Evolutionary conservation across 495 filamentous ascomycete genomes (phyloP), one percentile per base, ranked within the genome.

Genomic region (Aspergillus egyptiacus): DNA sequence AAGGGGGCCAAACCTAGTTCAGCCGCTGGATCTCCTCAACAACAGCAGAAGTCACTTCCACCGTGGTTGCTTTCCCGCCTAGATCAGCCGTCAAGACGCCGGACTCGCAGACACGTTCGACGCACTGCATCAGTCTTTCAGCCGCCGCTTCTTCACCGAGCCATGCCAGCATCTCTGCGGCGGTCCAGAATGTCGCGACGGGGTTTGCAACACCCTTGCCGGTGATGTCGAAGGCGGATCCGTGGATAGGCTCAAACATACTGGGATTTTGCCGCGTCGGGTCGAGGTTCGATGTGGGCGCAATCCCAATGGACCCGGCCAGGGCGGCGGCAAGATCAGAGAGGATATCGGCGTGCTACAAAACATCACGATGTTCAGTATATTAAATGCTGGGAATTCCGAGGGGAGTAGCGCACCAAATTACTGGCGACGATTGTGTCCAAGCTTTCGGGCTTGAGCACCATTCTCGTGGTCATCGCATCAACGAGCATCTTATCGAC

Each of bases 141-240:
- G 76, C 73, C 5, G 79, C 81, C 6, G 68, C 65, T 42, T 73
- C 67, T 56, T 81, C 69, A 2, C 81, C 81, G 24, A 87, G 52
- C 82, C 81, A 86, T 6, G 65, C 67, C 31, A 86, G 67, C 83
- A 86, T 87, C 61, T 85, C 82, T 1, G 77, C 76, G 5, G 75
- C 80, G 3, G 77, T 81, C 83, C 82, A 85, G 61, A 87, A 82
- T 0, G 82, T 83, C 6, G 74, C 84, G 0, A 88, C 74, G 0
- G 84, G 84, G 60, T 89, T 88, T 9, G 84, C 84, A 30, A 86
- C 69, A 0, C 83, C 83, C 61, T 81, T 82, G 0, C 84, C 84
- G 2, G 81, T 80, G 46, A 89, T 86, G 54, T 87, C 84, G 11
- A 83, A 83, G 1, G 81, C 81, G n/a, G 73, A 78, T 6, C 81